Conservation (phyloP, 1,284 basidiomycete species). For the Hymenochaete sp. region DNA sequence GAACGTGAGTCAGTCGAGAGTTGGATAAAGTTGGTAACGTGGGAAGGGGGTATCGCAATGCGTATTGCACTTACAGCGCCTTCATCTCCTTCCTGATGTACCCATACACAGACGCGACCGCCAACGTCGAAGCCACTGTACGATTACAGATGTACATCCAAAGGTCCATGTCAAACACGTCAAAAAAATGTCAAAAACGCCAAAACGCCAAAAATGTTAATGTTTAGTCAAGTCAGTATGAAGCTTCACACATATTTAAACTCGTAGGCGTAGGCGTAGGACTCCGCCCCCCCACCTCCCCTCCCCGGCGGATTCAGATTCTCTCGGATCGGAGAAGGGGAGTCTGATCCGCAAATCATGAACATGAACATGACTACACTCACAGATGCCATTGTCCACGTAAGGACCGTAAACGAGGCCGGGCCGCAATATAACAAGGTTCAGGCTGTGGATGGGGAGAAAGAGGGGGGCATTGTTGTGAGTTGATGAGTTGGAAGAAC, state of each 20-base stretch:
- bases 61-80: slow-evolving; percentile 61
- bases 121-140: slow-evolving; percentile 56
- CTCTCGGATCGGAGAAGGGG: slow-evolving; percentile 19
- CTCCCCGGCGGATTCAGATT: no score
- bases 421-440: slow-evolving; percentile 68
- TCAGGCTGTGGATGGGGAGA: slow-evolving; percentile 42
- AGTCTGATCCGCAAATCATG: slow-evolving; percentile 18
- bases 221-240: no score
- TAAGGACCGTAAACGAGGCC: slow-evolving; percentile 74
- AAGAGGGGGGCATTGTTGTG: slow-evolving; percentile 1
- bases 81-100: slow-evolving; percentile 83
- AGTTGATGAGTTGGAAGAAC: not conserved
- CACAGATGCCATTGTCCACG: slow-evolving; percentile 57
- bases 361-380: slow-evolving; percentile 22
- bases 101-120: slow-evolving; percentile 76
- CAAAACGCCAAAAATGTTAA: no score
- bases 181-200: no score
- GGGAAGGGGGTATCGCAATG: no score
- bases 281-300: no score
- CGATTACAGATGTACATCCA: no score
- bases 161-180: no score
- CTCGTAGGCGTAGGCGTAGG: no score
- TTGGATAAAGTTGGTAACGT: no score
- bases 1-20: no score
- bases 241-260: no score